These are phyloP conservation scores for Bremia lactucae DNA, from an alignment of 352 stramenopile genomes.

Conservation along the genomic window DNA sequence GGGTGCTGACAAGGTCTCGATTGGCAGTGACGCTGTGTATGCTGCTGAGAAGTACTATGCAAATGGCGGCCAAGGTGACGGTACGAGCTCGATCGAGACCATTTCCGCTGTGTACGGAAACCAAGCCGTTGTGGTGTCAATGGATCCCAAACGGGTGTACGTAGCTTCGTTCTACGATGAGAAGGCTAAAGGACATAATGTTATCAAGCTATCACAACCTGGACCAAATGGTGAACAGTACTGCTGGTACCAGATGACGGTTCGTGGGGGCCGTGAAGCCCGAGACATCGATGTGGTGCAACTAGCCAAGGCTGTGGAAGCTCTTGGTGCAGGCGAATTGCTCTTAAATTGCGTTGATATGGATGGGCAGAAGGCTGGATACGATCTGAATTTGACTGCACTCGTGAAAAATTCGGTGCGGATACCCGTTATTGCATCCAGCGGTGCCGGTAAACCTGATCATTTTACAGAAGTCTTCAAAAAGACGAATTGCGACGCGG, in stretches of 20 bases:
- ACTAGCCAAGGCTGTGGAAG: slow-evolving; percentile 82
- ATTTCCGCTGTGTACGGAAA: slow-evolving; percentile 94
- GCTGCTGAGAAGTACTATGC: slow-evolving; percentile 87
- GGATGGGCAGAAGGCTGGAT: slow-evolving; percentile 93
- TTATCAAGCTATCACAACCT: slow-evolving; percentile 62
- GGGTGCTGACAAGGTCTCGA: slow-evolving; percentile 97
- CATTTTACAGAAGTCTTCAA: slow-evolving; percentile 96
- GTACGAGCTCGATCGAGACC: slow-evolving; percentile 89
- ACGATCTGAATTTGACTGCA: slow-evolving; percentile 51
- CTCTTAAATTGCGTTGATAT: slow-evolving; percentile 99
- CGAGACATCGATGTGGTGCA: slow-evolving; percentile 82
- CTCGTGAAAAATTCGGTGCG: slow-evolving; percentile 82
- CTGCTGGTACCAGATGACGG: slow-evolving; percentile 97
- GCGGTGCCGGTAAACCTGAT: slow-evolving; percentile 86
- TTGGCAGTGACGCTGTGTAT: slow-evolving; percentile 94
- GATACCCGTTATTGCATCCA: slow-evolving; percentile 97
- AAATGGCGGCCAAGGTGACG: slow-evolving; percentile 53
- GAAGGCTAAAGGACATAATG: slow-evolving; percentile 39
- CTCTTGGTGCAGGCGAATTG: slow-evolving; percentile 93
- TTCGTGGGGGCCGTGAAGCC: slow-evolving; percentile 91
- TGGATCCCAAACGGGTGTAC: slow-evolving; percentile 91
- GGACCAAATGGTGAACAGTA: slow-evolving; percentile 90
- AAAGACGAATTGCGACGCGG: slow-evolving; percentile 86
- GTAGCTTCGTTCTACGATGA: slow-evolving; percentile 66
- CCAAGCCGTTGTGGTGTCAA: slow-evolving; percentile 96